Conservation (phyloP, 164 flowering plant genomes). For the Kingdonia uniflora region DNA sequence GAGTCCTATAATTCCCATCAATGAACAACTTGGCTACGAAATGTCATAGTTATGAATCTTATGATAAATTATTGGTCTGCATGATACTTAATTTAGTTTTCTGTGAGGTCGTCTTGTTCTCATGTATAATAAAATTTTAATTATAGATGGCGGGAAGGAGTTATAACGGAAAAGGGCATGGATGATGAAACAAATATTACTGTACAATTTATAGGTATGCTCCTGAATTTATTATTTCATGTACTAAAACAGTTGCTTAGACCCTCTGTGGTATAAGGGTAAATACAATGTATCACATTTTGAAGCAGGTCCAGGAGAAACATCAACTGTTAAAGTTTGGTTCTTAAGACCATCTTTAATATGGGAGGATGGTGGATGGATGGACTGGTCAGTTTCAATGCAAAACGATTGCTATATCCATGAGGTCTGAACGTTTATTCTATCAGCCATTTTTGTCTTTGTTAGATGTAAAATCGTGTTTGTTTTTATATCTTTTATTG, state of each 20-base stretch:
- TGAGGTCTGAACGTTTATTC: slow-evolving; percentile 31
- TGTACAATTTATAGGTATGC: slow-evolving; percentile 66
- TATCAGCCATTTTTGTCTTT: background rate
- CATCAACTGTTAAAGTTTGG: slow-evolving; percentile 62
- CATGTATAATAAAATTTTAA: background rate
- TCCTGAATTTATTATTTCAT: background rate
- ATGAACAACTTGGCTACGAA: background rate
- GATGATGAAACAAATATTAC: slow-evolving; percentile 60
- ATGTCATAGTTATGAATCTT: background rate
- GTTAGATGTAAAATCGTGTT: background rate
- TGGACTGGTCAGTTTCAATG: slow-evolving; percentile 41
- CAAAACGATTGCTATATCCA: slow-evolving; percentile 18
- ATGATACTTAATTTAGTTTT: background rate
- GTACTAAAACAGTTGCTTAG: background rate
- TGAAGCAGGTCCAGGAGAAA: slow-evolving; percentile 57
- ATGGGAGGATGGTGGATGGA: slow-evolving; percentile 86
- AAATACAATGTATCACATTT: background rate
- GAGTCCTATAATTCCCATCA: too few species aligned
- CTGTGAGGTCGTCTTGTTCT: slow-evolving; percentile 2
- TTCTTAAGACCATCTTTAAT: slow-evolving; percentile 63
- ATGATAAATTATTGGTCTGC: background rate
- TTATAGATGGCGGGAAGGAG: slow-evolving; percentile 91
- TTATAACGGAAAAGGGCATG: slow-evolving; percentile 52
- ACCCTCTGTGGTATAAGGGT: background rate
- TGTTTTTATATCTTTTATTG: background rate